Conservation (phyloP, 257 asterid genomes). For the Fraxinus cuspidata region DNA sequence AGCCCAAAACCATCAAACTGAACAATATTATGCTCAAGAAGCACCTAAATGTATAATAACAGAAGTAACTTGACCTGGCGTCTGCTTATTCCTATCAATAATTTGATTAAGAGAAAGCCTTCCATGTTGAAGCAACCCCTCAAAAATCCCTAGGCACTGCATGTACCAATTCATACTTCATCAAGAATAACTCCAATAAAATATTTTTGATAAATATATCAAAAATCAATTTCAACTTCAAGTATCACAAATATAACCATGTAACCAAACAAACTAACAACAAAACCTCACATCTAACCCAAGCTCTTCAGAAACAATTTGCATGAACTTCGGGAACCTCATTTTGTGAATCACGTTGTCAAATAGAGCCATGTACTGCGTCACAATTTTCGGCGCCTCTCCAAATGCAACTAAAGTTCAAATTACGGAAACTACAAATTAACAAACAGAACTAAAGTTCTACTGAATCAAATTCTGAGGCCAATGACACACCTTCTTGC, state of each 20-base stretch:
- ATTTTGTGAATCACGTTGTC: constrained; percentile 68
- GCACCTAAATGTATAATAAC: neutral
- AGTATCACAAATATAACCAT: constrained; percentile 6
- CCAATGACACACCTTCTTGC: constrained; percentile 48
- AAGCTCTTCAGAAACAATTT: constrained; percentile 70
- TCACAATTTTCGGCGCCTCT: constrained; percentile 47
- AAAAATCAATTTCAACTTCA: neutral
- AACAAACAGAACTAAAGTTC: neutral
- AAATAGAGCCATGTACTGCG: constrained; percentile 70
- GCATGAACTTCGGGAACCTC: constrained; percentile 74
- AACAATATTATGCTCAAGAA: constrained; percentile 13
- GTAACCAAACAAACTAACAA: neutral
- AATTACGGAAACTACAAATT: neutral
- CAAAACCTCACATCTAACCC: constrained; percentile 57
- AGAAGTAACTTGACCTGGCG: constrained; percentile 42
- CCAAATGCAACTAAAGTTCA: constrained; percentile 49
- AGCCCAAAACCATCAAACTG: neutral
- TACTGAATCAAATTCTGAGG: neutral
- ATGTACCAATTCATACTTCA: constrained; percentile 20
- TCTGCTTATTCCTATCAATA: constrained; percentile 57
- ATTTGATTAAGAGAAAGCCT: constrained; percentile 75
- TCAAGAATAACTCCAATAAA: neutral
- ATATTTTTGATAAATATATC: neutral
- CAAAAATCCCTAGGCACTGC: constrained; percentile 70
- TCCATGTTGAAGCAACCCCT: constrained; percentile 84